Evolutionary conservation across 176 grass and related monocot species (phyloP).

Genomic region (Elaeis guineensis): DNA sequence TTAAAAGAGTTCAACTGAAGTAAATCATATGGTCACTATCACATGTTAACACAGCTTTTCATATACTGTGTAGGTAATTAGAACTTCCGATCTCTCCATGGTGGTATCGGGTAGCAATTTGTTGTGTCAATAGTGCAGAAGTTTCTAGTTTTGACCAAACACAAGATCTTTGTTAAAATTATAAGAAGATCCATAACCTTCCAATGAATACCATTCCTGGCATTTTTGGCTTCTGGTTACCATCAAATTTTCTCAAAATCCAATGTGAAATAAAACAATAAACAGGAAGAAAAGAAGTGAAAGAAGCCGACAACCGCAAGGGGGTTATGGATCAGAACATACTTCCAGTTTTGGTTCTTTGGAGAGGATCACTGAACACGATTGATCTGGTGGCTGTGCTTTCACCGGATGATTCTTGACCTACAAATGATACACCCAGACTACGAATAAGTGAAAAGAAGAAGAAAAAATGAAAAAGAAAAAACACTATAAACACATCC

Average conservation of each 20-base stretch:
- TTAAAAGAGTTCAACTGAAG: not conserved
- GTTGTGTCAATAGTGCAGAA: no score
- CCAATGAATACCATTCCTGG: no score
- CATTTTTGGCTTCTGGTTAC: no score
- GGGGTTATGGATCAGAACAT: conserved; percentile 2
- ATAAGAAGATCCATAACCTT: no score
- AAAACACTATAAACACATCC: conserved; percentile 1
- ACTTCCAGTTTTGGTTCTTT: conserved; percentile 35
- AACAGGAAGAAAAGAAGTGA: not conserved
- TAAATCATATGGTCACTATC: no score
- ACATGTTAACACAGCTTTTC: no score
- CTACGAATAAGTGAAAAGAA: not conserved
- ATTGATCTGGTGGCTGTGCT: conserved; percentile 23
- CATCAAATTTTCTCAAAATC: no score
- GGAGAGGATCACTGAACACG: conserved; percentile 38
- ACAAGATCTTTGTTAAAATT: no score
- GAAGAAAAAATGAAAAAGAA: not conserved
- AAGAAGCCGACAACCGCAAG: not conserved
- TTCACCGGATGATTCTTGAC: conserved; percentile 45
- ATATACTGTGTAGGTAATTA: no score
- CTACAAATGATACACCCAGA: conserved; percentile 18
- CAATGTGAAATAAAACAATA: not conserved
- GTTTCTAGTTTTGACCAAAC: no score
- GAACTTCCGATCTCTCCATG: no score
- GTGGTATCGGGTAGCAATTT: no score